phyloP scores from a whole-genome alignment of 495 filamentous ascomycete species.

The Aspergillus campestris region DNA sequence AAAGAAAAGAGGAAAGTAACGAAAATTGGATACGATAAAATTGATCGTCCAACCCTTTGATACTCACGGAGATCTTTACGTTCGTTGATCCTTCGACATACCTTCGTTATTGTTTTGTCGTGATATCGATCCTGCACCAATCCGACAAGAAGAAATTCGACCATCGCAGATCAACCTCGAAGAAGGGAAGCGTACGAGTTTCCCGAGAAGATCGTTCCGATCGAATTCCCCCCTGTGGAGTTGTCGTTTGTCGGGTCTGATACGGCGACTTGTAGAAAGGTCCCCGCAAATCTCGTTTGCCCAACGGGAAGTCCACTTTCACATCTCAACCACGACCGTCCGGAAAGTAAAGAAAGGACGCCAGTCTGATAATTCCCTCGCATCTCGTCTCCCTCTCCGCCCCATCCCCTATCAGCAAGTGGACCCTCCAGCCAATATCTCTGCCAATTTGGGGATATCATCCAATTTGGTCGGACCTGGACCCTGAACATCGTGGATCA shows the following conservation, averaged over 20 bases:
- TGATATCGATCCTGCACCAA: constrained; percentile 2
- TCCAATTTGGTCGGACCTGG: constrained; percentile 8
- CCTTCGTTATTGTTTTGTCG: constrained; percentile 11
- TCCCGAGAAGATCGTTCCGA: background rate
- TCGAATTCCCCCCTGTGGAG: constrained; percentile 2
- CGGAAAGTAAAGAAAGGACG: too few relatives aligned
- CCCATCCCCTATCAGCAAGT: background rate
- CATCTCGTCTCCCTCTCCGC: background rate
- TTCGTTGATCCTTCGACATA: constrained; percentile 15
- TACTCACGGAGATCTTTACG: constrained; percentile 9
- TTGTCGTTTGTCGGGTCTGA: constrained; percentile 10
- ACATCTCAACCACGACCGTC: constrained; percentile 9
- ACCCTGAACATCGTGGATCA: constrained; percentile 16
- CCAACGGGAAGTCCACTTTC: constrained; percentile 6
- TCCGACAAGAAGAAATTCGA: constrained; percentile 2
- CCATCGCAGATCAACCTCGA: background rate
- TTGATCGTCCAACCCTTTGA: constrained; percentile 14
- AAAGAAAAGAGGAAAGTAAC: constrained; percentile 2
- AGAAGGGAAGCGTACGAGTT: background rate
- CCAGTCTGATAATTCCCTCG: too few relatives aligned
- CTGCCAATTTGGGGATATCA: background rate
- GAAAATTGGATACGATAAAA: constrained; percentile 2
- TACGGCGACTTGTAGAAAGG: constrained; percentile 9
- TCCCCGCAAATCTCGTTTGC: constrained; percentile 14
- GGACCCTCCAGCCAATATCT: constrained; percentile 5